Evolutionary conservation across 1,139 yeast genomes (phyloP).

Genomic region (Diutina ranongensis): DNA sequence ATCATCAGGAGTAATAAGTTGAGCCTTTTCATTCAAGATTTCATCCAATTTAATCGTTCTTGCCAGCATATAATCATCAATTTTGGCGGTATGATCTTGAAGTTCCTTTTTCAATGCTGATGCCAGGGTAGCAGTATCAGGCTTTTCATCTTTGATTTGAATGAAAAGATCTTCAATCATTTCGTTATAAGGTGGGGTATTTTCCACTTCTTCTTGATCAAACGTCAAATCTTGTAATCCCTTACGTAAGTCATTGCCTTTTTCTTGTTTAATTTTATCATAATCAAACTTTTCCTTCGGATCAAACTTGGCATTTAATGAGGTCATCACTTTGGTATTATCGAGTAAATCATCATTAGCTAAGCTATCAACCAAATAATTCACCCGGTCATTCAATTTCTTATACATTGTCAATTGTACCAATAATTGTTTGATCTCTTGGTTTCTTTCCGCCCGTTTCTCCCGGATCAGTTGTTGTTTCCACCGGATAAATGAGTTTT

Average conservation of each 20-base stretch:
- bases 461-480: conserved; percentile 96
- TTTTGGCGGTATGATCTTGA: conserved; percentile 57
- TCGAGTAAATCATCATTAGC: conserved; percentile 31
- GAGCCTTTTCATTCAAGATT: conserved; percentile 57
- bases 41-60: conserved; percentile 52
- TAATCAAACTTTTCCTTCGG: conserved; percentile 40
- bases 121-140: conserved; percentile 22
- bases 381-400: conserved; percentile 63
- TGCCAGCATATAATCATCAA: conserved; percentile 49
- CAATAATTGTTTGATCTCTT: conserved; percentile 62
- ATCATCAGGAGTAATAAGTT: conserved; percentile 81
- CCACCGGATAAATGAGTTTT: conserved; percentile 86
- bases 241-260: conserved; percentile 28
- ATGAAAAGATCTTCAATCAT: conserved; percentile 84
- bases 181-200: conserved; percentile 75
- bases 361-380: conserved; percentile 37
- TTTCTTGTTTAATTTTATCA: conserved; percentile 22
- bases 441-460: conserved; percentile 69
- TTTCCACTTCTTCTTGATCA: conserved; percentile 41
- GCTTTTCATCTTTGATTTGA: conserved; percentile 52
- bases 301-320: conserved; percentile 42
- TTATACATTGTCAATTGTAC: conserved; percentile 69
- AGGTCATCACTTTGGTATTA: conserved; percentile 26
- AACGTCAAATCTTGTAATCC: conserved; percentile 32
- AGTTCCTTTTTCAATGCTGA: conserved; percentile 31